phyloP scores from a whole-genome alignment of 768 basidiomycete genomes.

The Xerocomellus dryophilus region DNA sequence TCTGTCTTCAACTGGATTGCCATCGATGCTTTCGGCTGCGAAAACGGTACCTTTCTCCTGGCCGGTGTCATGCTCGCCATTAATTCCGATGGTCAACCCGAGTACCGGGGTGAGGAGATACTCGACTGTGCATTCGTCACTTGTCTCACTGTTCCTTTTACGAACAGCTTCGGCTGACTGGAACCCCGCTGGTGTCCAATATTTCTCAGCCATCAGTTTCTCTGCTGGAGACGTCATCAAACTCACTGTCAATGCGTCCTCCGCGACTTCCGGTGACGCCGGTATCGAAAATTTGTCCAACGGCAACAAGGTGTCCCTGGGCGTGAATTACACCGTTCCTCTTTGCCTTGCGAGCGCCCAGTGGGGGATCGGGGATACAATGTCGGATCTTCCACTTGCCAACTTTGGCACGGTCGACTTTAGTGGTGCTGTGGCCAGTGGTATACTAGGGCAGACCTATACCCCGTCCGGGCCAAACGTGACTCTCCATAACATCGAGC shows the following conservation, averaged over 20 bases:
- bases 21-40: slow-evolving; percentile 4
- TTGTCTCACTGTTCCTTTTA: background rate
- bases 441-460: background rate
- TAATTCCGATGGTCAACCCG: background rate
- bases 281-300: slow-evolving; percentile 3
- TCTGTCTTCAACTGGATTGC: slow-evolving; percentile 8
- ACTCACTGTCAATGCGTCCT: background rate
- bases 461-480: background rate
- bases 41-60: background rate
- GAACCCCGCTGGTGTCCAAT: too few species aligned
- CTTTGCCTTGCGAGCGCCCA: slow-evolving; percentile 6
- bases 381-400: slow-evolving; percentile 1
- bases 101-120: slow-evolving; percentile 1
- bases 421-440: background rate
- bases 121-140: too few species aligned
- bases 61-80: background rate
- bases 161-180: too few species aligned
- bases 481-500: background rate
- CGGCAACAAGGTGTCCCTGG: background rate
- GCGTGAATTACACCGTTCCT: background rate
- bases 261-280: background rate
- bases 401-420: slow-evolving; percentile 10
- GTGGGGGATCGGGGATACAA: slow-evolving; percentile 5
- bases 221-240: slow-evolving; percentile 8
- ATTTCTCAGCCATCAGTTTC: background rate